Base-by-base conservation (phyloP, 2,329 filamentous ascomycete species). In the Pseudocercospora vitis region DNA sequence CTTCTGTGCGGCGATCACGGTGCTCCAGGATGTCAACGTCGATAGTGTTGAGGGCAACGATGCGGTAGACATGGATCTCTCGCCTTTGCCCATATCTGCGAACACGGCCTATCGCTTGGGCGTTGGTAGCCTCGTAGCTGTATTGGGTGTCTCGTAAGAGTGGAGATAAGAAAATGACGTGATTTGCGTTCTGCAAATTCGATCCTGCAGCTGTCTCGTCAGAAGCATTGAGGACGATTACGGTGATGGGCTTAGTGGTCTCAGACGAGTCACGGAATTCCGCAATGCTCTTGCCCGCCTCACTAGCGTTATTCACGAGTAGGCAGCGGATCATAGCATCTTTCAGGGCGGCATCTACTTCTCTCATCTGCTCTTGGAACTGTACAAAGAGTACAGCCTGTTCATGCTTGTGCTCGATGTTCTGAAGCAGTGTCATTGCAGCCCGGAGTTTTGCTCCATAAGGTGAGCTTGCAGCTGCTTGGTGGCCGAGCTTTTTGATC, bases 11-110 rank as follows among this genome's bases (percentile, higher is more conserved):
- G 11, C 66, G 67, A 52, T 77, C 73, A 1, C 73, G 68, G 35
- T 74, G 73, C 58, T 78, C 73, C 1, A 78, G 56, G 12, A 78
- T 73, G 53, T 78, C 75, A 1, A 78, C 71, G 31, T 78, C 75
- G 32, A 78, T 74, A 1, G 75, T 78, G 67, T 95, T 87, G 66
- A 96, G 87, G 8, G 90, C 94, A 7, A 95, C 85, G 16, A 97
- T 85, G 1, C 92, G 78, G 63, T 85, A 85, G 12, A 85, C 76
- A 49, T 81, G 73, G 1, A 87, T 83, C 1, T 67, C 65, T 60
- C 78, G 81, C 31, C 70, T 68, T 63, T 88, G 84, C 0, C 82
- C 80, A 52, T 79, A 82, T 1, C 85, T 75, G 4, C 78, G 74
- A 7, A 77, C 76, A 31, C 85, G 78, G 1, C 84, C 85, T 16